Evolutionary conservation across 2,329 filamentous ascomycete species (phyloP), one percentile per base, ranked within the genome.

Genomic region (Pseudocercospora macadamiae): DNA sequence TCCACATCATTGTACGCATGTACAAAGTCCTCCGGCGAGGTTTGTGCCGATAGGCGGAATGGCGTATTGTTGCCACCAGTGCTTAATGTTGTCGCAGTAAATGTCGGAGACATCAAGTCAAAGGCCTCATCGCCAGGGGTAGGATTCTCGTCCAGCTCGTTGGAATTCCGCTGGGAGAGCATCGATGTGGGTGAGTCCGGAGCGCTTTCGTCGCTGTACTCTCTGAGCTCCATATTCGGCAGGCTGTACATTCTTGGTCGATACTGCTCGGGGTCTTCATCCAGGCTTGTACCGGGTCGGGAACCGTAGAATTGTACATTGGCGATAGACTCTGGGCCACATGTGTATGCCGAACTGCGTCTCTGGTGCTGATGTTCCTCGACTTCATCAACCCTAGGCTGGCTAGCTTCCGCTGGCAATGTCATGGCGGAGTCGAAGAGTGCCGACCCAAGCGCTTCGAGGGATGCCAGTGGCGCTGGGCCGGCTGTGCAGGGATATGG

Each of bases 81-180:
- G 60, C 68, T 71, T 21, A 72, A 51, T 14, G 72, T 74, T 30
- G 65, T 66, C 37, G 66, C 70, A 28, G 66, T 69, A 59, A 74
- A 72, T 10, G 70, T 71, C 7, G 72, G 72, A 3, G 72, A 74
- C 19, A 57, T 55, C 23, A 71, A 57, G 45, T 66, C 67, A 51
- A 66, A 61, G 26, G 59, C 28, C 16, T 64, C 51, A 25, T 59
- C 55, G 18, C 51, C 47, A 5, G 58, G 54, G 3, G 56, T 55
- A 7, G 56, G 32, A 21, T 57, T 39, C n/a, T 57, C 49, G 28
- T 63, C 39, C 47, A 26, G 14, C 36, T 56, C 18, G 12, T 57
- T 32, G 3, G 53, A 30, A 16, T 37, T 26, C 10, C 21, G 55
- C 12, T 49, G 49, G 18, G 52, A 51, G n/a, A 6, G n/a, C 37